Percentiles rank a stretch among this genome's conserved stretches.
These are phyloP conservation scores for Penicillium cosmopolitanum DNA, from an alignment of 495 filamentous ascomycete species.

Conservation along the genomic window DNA sequence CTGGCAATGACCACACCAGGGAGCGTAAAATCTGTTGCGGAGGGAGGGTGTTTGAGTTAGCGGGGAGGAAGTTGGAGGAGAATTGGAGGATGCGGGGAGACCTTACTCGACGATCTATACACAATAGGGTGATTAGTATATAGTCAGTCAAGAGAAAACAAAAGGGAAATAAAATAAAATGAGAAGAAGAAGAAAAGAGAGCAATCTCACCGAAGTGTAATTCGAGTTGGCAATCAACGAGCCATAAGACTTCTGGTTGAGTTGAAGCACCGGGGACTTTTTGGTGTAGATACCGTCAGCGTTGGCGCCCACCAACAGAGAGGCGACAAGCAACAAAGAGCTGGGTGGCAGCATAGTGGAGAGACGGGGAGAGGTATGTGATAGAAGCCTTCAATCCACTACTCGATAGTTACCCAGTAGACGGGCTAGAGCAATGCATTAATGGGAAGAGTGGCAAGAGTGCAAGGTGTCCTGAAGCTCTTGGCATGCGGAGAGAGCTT, in stretches of 20 bases:
- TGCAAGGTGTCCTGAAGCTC: constrained; percentile 55
- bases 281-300: constrained; percentile 81
- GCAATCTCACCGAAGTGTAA: constrained; percentile 76
- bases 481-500: constrained; percentile 42
- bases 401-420: not conserved
- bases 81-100: constrained; percentile 20
- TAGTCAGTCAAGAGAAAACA: too few species aligned
- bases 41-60: constrained; percentile 23
- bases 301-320: constrained; percentile 60
- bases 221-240: constrained; percentile 86
- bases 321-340: constrained; percentile 48
- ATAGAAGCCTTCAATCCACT: not conserved
- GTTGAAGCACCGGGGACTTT: constrained; percentile 83
- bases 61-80: constrained; percentile 4
- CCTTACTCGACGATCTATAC: constrained; percentile 70
- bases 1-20: constrained; percentile 96
- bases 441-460: constrained; percentile 4
- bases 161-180: not conserved
- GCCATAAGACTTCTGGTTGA: constrained; percentile 83
- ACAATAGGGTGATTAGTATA: not conserved
- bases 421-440: too few species aligned
- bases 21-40: constrained; percentile 78
- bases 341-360: constrained; percentile 29
- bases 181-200: not conserved
- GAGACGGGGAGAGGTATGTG: constrained; percentile 14